A percentile compares a stretch with the other conserved stretches of the same genome.
Evolutionary conservation across 2,329 filamentous ascomycete genomes (phyloP).

Genomic region (Pyrenophora seminiperda): DNA sequence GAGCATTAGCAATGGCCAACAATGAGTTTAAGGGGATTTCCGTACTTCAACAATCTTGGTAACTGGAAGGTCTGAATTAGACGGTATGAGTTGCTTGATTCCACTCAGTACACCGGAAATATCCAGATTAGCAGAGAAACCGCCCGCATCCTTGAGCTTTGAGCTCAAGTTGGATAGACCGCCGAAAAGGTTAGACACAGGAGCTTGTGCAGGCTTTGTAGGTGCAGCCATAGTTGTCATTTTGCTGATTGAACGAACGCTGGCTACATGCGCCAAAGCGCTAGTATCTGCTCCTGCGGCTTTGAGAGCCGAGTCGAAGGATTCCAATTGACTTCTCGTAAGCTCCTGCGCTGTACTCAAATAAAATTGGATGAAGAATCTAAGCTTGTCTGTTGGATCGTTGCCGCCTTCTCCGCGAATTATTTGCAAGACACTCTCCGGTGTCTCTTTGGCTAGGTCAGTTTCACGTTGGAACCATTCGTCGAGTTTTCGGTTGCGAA

Average conservation of each 20-base stretch:
- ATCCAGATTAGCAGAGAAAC: conserved; percentile 85
- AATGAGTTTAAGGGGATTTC: too few relatives aligned
- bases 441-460: conserved; percentile 78
- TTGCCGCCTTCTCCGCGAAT: conserved; percentile 58
- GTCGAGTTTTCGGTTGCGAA: conserved; percentile 76
- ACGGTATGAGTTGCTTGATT: conserved; percentile 97
- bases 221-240: conserved; percentile 93
- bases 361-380: conserved; percentile 91
- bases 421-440: too few relatives aligned
- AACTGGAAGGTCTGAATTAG: conserved; percentile 90
- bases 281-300: conserved; percentile 76
- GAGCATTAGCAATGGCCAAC: too few relatives aligned
- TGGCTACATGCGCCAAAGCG: conserved; percentile 77
- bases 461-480: conserved; percentile 97
- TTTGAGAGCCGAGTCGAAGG: conserved; percentile 83
- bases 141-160: conserved; percentile 82
- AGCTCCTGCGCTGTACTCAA: conserved; percentile 91
- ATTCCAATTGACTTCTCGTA: conserved; percentile 77
- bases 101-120: conserved; percentile 78
- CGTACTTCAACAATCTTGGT: conserved; percentile 91
- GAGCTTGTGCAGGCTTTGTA: conserved; percentile 62
- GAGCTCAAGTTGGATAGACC: conserved; percentile 92
- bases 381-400: conserved; percentile 84
- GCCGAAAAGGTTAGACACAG: conserved; percentile 81
- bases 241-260: conserved; percentile 88